These are phyloP conservation scores for Diaporthe vaccinii DNA, from an alignment of 2,329 filamentous ascomycete species.

Conservation along the genomic window DNA sequence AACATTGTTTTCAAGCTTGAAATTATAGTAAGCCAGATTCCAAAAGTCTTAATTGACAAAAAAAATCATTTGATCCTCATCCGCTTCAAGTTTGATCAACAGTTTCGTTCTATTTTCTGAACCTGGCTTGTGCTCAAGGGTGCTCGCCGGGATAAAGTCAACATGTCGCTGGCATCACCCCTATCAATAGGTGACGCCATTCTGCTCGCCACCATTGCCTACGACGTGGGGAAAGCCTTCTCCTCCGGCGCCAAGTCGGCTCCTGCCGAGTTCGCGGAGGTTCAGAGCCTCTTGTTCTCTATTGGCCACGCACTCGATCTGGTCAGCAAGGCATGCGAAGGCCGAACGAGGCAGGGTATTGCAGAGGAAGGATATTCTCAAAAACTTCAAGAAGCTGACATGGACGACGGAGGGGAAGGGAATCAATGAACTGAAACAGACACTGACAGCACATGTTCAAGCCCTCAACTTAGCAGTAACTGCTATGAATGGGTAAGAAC, in stretches of 20 bases:
- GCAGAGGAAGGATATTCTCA: neutral
- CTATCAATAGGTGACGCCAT: neutral
- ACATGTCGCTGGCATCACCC: neutral
- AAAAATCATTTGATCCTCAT: neutral
- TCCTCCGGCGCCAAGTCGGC: neutral
- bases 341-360: neutral
- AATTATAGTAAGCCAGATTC: neutral
- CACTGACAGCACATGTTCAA: constrained; percentile 1
- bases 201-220: neutral
- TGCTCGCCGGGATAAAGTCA: neutral
- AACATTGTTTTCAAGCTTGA: neutral
- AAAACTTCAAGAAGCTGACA: neutral
- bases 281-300: neutral
- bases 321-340: neutral
- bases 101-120: neutral
- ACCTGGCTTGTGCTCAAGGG: neutral
- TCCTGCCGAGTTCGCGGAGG: neutral
- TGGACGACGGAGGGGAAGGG: neutral
- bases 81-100: neutral
- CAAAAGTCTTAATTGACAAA: neutral
- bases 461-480: neutral
- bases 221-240: neutral
- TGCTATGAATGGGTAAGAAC: neutral
- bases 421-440: neutral
- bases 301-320: neutral